A percentile compares a stretch with the other conserved stretches of the same genome.
Evolutionary conservation across 192 early-diverging fungal genomes (phyloP).

Genomic region (Geranomyces variabilis): DNA sequence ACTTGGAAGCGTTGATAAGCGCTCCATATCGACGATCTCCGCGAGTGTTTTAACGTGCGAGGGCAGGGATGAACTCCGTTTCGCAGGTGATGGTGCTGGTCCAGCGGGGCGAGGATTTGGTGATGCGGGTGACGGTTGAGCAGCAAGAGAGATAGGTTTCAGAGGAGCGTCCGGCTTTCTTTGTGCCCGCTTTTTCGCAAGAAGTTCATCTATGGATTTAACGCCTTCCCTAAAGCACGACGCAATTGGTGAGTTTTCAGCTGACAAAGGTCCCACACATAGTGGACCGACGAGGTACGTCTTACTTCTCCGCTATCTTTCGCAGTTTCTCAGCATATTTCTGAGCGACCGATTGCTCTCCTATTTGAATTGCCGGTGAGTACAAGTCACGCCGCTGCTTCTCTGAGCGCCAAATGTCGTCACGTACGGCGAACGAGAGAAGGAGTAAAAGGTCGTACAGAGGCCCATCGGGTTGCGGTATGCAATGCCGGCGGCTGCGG

Average conservation of each 20-base stretch:
- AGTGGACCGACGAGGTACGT: not conserved
- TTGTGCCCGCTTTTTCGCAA: slow-evolving; percentile 21
- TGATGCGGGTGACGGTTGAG: not conserved
- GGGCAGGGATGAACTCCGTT: slow-evolving; percentile 29
- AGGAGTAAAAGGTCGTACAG: no score
- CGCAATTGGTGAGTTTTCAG: not conserved
- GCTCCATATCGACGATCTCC: slow-evolving; percentile 48
- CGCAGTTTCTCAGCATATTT: slow-evolving; percentile 72
- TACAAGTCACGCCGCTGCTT: no score
- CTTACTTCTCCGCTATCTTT: slow-evolving; percentile 54
- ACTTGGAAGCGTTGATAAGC: slow-evolving; percentile 26
- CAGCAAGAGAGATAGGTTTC: not conserved
- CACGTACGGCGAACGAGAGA: no score
- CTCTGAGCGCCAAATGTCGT: no score
- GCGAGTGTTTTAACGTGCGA: slow-evolving; percentile 44
- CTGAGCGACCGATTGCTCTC: not conserved
- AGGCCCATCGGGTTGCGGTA: no score
- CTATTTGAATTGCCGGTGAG: no score
- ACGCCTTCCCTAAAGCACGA: slow-evolving; percentile 50
- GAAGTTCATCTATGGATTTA: slow-evolving; percentile 48
- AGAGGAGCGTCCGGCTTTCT: slow-evolving; percentile 6
- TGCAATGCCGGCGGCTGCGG: no score
- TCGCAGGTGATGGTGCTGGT: slow-evolving; percentile 33
- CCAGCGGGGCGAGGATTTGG: slow-evolving; percentile 14
- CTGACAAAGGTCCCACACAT: no score